Evolutionary conservation across 1,284 basidiomycete species (phyloP), one percentile per base, ranked within the genome.

Genomic region (Malassezia sp.): DNA sequence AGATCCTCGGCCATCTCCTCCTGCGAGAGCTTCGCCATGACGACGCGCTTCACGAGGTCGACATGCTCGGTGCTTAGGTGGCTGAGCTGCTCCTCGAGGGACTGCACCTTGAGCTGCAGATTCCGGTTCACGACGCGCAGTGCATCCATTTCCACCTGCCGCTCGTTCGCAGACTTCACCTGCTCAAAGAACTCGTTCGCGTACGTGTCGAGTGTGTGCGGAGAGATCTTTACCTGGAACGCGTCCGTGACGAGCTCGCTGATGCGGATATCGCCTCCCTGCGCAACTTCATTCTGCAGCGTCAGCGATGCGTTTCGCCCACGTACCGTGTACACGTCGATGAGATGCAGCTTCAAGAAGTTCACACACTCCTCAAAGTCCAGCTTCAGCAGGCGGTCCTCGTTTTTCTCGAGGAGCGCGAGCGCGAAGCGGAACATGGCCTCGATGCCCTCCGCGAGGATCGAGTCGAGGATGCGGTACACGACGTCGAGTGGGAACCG

Each of bases 401-500:
- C 91, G 60, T 90, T 93, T 68, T 83, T 84, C 65, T 83, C 80
- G 45, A 97, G 75, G 4, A 97, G 75, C 12, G 81, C 82, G 17
- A 96, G 75, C 46, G 87, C 85, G 74, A 97, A 97, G 7, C 89
- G 81, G 72, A 97, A 96, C 38, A 96, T 83, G 0, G 91, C 86
- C 71, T 97, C 91, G 47, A 96, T 86, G 3, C 91, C 91, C 65
- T 85, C 95, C 1, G 93, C 93, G 50, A 97, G 80, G 46, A 89
- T 86, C 62, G 84, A 84, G 70, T 91, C 88, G 63, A 90, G 85
- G 71, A 97, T 89, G 61, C 91, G 80, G 64, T 88, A 93, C 3
- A 96, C 91, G 31, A 96, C 79, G 9, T 89, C 83, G 40, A 95
- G 75, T 0, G 91, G 91, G 68, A 95, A 95, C n/a, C 91, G 89